Percentiles rank a stretch among this genome's conserved stretches.
phyloP scores from a whole-genome alignment of 257 asterid species.

The Penstemon barbatus region DNA sequence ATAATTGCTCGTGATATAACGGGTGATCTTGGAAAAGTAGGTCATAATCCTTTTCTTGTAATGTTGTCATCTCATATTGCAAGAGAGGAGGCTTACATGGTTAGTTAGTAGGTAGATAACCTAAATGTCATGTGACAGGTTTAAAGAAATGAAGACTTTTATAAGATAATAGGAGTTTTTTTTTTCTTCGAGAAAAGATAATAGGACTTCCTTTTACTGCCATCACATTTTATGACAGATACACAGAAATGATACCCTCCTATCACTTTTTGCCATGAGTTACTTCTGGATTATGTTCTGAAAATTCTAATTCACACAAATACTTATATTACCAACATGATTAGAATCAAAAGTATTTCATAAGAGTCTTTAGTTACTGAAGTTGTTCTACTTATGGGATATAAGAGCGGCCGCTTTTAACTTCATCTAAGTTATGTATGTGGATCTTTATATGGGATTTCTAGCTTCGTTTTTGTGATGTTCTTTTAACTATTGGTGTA shows the following conservation, averaged over 20 bases:
- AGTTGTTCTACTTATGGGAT: background rate
- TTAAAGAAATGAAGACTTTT: background rate
- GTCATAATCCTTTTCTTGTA: conserved; percentile 8
- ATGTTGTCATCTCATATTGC: conserved; percentile 1
- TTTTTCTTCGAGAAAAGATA: no score
- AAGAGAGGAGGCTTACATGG: background rate
- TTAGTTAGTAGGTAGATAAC: no score
- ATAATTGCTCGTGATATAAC: background rate
- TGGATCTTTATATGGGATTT: background rate
- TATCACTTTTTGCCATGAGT: conserved; percentile 1
- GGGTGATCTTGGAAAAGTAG: background rate
- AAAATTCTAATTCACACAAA: background rate
- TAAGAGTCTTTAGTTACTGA: background rate
- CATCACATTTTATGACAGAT: background rate
- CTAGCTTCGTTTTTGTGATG: background rate
- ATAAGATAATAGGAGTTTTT: no score
- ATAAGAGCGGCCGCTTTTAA: background rate
- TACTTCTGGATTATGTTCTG: background rate
- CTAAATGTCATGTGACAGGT: no score
- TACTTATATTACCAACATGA: background rate
- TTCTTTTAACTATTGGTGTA: background rate
- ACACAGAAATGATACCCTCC: background rate
- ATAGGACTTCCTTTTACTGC: background rate
- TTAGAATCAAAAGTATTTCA: background rate
- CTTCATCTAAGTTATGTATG: background rate